Evolutionary conservation across 352 stramenopile species (phyloP).

Genomic region (Phytophthora boehmeriae): DNA sequence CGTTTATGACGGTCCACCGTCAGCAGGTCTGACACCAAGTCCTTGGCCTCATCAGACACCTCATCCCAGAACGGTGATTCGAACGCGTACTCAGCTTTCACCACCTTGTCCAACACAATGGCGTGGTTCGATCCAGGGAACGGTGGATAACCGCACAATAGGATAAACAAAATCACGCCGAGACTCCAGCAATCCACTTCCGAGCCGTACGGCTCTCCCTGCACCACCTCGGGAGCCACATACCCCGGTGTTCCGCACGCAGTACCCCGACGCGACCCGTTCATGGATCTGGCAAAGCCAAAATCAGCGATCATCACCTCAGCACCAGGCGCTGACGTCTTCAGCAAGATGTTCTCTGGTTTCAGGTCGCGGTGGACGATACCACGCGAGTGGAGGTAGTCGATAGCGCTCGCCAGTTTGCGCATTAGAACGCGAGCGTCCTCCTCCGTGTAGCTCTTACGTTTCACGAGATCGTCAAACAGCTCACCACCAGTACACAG

Average conservation of each 20-base stretch:
- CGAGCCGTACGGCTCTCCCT: slow-evolving; percentile 83
- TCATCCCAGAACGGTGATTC: slow-evolving; percentile 93
- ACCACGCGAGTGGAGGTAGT: slow-evolving; percentile 92
- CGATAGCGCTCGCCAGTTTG: slow-evolving; percentile 91
- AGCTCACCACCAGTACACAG: slow-evolving; percentile 91
- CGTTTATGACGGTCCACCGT: slow-evolving; percentile 87
- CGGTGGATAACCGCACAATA: slow-evolving; percentile 93
- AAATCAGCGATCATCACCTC: slow-evolving; percentile 92
- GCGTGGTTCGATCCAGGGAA: slow-evolving; percentile 80
- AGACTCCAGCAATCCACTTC: slow-evolving; percentile 95
- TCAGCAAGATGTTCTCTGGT: slow-evolving; percentile 90
- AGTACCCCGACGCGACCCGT: slow-evolving; percentile 55
- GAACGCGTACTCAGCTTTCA: slow-evolving; percentile 91
- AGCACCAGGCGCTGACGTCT: slow-evolving; percentile 68
- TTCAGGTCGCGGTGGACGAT: slow-evolving; percentile 94
- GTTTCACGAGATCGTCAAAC: slow-evolving; percentile 95
- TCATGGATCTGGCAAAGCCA: slow-evolving; percentile 82
- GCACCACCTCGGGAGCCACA: slow-evolving; percentile 94
- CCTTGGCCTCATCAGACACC: slow-evolving; percentile 93
- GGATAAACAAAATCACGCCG: slow-evolving; percentile 94
- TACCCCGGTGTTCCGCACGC: slow-evolving; percentile 90
- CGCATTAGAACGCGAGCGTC: slow-evolving; percentile 92
- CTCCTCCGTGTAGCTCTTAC: slow-evolving; percentile 95
- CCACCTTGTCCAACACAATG: slow-evolving; percentile 73
- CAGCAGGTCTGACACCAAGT: slow-evolving; percentile 94